Conservation (phyloP, 257 asterid species). For the Cinchona pubescens region DNA sequence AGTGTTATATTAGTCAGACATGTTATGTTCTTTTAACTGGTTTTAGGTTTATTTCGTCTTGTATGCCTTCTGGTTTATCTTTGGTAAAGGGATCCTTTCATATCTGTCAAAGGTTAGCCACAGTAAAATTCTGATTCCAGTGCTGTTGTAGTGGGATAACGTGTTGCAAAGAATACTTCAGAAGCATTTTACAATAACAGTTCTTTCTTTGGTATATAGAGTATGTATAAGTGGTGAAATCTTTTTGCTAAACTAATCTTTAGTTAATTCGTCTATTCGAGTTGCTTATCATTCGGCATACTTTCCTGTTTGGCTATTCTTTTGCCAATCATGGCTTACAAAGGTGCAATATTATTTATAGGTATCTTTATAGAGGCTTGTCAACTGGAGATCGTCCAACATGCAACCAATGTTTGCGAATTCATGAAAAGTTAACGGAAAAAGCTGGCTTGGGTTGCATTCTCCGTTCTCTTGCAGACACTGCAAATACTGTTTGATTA, state of each 20-base stretch:
- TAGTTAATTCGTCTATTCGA: neutral
- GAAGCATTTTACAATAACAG: neutral
- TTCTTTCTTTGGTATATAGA: neutral
- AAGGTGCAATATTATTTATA: conserved; percentile 31
- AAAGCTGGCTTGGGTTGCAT: conserved; percentile 97
- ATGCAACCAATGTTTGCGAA: conserved; percentile 85
- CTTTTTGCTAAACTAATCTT: neutral
- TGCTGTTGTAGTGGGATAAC: neutral
- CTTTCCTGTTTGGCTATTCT: neutral
- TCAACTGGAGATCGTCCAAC: conserved; percentile 98
- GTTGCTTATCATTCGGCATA: neutral
- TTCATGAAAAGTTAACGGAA: conserved; percentile 90
- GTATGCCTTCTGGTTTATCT: neutral
- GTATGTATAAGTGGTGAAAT: neutral
- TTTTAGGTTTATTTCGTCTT: neutral
- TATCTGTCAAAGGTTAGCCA: neutral
- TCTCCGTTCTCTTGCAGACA: conserved; percentile 81
- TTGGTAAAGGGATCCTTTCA: neutral
- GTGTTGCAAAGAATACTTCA: neutral
- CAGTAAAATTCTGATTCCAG: neutral
- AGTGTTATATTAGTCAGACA: neutral
- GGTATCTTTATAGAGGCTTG: conserved; percentile 93
- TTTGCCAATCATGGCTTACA: neutral
- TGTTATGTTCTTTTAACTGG: neutral
- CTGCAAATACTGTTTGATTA: conserved; percentile 63